Conservation (phyloP, 2,329 filamentous ascomycete species). For the Proliferodiscus dingleyae region DNA sequence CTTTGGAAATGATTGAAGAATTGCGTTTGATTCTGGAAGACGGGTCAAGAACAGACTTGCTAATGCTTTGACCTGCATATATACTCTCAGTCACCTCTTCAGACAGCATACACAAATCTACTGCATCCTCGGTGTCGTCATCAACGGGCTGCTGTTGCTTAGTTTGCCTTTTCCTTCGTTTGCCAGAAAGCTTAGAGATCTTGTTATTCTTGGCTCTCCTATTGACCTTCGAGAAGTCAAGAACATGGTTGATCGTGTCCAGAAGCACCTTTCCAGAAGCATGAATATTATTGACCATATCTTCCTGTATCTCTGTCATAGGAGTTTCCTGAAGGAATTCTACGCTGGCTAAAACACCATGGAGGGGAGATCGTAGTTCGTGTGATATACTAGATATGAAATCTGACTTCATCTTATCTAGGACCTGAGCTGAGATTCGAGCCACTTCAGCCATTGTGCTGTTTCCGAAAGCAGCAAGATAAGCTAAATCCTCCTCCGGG, state of each 20-base stretch:
- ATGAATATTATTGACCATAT: constrained; percentile 45
- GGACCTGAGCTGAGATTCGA: constrained; percentile 39
- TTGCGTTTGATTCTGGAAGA: constrained; percentile 20
- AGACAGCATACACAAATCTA: constrained; percentile 25
- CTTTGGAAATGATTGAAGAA: constrained; percentile 6
- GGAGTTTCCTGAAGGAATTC: constrained; percentile 50
- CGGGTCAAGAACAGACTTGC: constrained; percentile 20
- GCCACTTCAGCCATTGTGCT: constrained; percentile 53
- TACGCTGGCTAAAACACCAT: constrained; percentile 52
- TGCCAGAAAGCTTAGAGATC: constrained; percentile 13
- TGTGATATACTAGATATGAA: constrained; percentile 57
- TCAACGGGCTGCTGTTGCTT: constrained; percentile 10
- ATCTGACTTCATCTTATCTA: constrained; percentile 39
- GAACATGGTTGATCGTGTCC: constrained; percentile 49
- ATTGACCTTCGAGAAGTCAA: constrained; percentile 52
- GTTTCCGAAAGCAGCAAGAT: constrained; percentile 47
- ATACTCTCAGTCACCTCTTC: constrained; percentile 32
- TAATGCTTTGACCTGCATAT: constrained; percentile 25
- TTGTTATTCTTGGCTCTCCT: constrained; percentile 26
- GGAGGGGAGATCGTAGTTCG: constrained; percentile 55
- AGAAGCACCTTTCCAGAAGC: constrained; percentile 47
- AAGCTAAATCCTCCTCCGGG: constrained; percentile 44
- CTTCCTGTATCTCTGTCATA: constrained; percentile 42
- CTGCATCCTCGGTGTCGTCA: constrained; percentile 18
- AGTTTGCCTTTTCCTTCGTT: constrained; percentile 8